These are phyloP conservation scores for Apostasia ramifera DNA, from an alignment of 106 monocot species.

Conservation along the genomic window DNA sequence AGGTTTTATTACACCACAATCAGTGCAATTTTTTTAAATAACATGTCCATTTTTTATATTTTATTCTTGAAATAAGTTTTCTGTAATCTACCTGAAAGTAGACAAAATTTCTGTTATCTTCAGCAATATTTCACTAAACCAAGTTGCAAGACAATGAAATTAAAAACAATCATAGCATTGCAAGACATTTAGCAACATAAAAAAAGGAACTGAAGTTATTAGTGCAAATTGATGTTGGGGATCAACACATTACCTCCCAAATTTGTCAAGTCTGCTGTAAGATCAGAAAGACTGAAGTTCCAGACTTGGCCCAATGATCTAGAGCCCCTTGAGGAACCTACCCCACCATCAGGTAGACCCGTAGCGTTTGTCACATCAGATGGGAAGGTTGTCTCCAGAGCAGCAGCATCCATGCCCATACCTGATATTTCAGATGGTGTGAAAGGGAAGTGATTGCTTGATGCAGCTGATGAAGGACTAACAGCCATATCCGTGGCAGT, in stretches of 20 bases:
- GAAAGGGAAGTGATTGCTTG: slow-evolving; percentile 80
- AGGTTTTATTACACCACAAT: too few relatives aligned
- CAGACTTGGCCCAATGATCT: slow-evolving; percentile 73
- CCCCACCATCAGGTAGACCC: slow-evolving; percentile 52
- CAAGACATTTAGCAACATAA: neutral
- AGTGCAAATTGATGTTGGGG: neutral
- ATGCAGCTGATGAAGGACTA: slow-evolving; percentile 81
- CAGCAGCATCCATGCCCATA: slow-evolving; percentile 71
- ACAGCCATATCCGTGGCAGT: slow-evolving; percentile 67
- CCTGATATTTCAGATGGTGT: slow-evolving; percentile 77
- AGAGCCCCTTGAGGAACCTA: slow-evolving; percentile 70
- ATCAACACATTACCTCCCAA: slow-evolving; percentile 60
- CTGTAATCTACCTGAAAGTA: too few relatives aligned
- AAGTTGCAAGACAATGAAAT: too few relatives aligned
- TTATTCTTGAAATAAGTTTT: too few relatives aligned
- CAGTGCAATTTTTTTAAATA: too few relatives aligned
- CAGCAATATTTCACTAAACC: too few relatives aligned
- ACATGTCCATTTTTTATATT: too few relatives aligned
- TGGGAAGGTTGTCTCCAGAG: slow-evolving; percentile 51
- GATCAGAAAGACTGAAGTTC: slow-evolving; percentile 86
- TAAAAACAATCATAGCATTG: neutral
- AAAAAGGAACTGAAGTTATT: slow-evolving; percentile 1
- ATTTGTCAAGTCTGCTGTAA: slow-evolving; percentile 81
- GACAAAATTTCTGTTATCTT: too few relatives aligned
- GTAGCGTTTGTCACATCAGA: slow-evolving; percentile 38